Conservation (phyloP, 768 basidiomycete genomes). For the Termitomyces sp. region DNA sequence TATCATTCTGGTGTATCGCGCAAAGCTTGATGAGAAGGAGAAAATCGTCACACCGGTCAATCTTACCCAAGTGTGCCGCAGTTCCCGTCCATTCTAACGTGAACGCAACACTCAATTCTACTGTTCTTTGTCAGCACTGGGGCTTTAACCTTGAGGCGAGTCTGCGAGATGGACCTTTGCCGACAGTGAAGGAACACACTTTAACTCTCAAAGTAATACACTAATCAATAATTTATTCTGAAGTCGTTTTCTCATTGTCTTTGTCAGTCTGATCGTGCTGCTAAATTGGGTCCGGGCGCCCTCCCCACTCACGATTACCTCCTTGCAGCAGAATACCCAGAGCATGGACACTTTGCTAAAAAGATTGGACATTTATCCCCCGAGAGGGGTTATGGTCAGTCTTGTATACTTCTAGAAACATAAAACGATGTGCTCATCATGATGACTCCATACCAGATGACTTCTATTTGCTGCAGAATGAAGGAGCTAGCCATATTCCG, state of each 20-base stretch:
- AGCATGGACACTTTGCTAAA: conserved; percentile 50
- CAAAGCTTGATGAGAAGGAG: conserved; percentile 51
- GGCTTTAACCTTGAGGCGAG: conserved; percentile 81
- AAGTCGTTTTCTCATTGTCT: background rate
- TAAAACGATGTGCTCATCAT: background rate
- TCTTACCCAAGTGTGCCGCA: conserved; percentile 60
- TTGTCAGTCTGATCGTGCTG: conserved; percentile 50
- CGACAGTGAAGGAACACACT: conserved; percentile 47
- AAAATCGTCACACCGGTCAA: conserved; percentile 69
- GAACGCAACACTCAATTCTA: background rate
- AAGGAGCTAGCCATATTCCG: conserved; percentile 36
- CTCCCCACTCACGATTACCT: conserved; percentile 55
- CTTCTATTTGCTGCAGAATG: conserved; percentile 56
- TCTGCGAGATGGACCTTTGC: conserved; percentile 42
- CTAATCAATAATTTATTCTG: background rate
- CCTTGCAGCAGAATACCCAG: conserved; percentile 42
- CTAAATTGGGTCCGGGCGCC: conserved; percentile 47
- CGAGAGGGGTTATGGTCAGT: conserved; percentile 56
- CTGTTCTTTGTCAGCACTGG: conserved; percentile 57
- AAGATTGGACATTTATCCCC: conserved; percentile 60
- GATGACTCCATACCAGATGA: conserved; percentile 44
- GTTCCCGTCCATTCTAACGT: background rate
- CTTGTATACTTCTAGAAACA: background rate
- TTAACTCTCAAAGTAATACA: conserved; percentile 38
- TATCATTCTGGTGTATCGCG: conserved; percentile 66